Evolutionary conservation across 2,329 filamentous ascomycete genomes (phyloP), one percentile per base, ranked within the genome.

Genomic region (Fusarium sublunatum): DNA sequence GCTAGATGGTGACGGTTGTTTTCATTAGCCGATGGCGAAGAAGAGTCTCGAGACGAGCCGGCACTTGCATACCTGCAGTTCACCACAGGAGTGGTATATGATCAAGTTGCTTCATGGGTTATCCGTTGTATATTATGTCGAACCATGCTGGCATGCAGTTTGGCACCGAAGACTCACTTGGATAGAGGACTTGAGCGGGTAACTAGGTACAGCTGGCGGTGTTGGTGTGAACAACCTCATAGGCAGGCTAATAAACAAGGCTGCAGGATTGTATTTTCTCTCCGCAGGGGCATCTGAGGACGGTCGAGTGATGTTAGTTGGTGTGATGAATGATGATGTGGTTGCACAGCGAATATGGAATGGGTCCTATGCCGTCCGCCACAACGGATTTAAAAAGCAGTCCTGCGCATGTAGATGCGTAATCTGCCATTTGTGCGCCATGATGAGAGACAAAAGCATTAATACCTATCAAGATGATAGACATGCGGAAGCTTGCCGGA

Each of bases 321-420:
- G 41, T 44, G 59, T 53, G 62, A 43, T 59, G 32, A 40, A 41
- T 45, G 46, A 29, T 53, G 51, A 45, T 64, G 45, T 58, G 61
- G 53, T 64, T 45, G 48, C 54, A 63, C 53, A 66, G 42, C 45
- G 50, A 50, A 60, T 39, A 41, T 48, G 55, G 50, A 19, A 19
- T 19, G 19, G 49, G 56, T 40, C 44, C 60, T 67, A 50, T 67
- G 62, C 43, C 56, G 61, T 52, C 64, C 57, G 60, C 64, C 64
- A 61, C 46, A 32, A 32, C 46, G 45, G 40, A 49, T 61, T 58
- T 50, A 49, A 57, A 53, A 54, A 28, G 48, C 15, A 40, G 49
- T 43, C 46, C 44, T 61, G 51, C 48, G 57, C 53, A 51, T 44
- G 50, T 31, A 52, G 51, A 55, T 60, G 46, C 35, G 45, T 53